These are phyloP conservation scores for Dunaliella primolecta DNA, from an alignment of 139 green algal species.

Conservation along the genomic window DNA sequence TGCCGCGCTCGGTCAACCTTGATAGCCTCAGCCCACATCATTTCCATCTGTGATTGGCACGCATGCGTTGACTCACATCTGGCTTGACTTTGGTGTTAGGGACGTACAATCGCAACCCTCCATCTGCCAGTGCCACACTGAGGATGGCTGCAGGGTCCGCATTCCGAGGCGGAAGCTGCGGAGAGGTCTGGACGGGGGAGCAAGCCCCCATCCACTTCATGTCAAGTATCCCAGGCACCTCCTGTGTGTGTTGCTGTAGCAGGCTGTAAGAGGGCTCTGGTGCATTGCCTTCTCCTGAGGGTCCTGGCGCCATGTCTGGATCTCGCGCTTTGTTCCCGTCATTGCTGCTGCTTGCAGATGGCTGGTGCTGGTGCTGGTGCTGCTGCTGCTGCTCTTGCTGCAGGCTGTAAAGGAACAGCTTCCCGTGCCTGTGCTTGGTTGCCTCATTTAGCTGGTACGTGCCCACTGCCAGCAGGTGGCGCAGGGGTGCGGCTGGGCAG, in stretches of 20 bases:
- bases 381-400: slow-evolving; percentile 1
- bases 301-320: too few species aligned
- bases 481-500: slow-evolving; percentile 13
- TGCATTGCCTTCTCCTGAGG: neutral
- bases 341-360: too few species aligned
- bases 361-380: too few species aligned
- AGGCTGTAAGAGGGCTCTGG: neutral
- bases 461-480: slow-evolving; percentile 47
- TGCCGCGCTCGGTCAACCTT: too few species aligned
- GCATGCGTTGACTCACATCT: neutral
- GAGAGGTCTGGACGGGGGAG: too few species aligned
- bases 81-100: neutral
- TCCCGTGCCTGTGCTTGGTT: slow-evolving; percentile 36
- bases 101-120: slow-evolving; percentile 12
- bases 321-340: too few species aligned
- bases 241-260: slow-evolving; percentile 9
- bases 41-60: too few species aligned
- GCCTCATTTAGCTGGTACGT: slow-evolving; percentile 72
- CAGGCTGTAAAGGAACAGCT: slow-evolving; percentile 41
- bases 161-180: too few species aligned
- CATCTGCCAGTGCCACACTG: slow-evolving; percentile 27
- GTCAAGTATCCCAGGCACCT: slow-evolving; percentile 58
- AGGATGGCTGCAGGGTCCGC: slow-evolving; percentile 2
- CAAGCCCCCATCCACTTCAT: slow-evolving; percentile 55
- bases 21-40: too few species aligned